Evolutionary conservation across 2,329 filamentous ascomycete genomes (phyloP), one percentile per base, ranked within the genome.

Genomic region (Paracoccidioides brasiliensis): DNA sequence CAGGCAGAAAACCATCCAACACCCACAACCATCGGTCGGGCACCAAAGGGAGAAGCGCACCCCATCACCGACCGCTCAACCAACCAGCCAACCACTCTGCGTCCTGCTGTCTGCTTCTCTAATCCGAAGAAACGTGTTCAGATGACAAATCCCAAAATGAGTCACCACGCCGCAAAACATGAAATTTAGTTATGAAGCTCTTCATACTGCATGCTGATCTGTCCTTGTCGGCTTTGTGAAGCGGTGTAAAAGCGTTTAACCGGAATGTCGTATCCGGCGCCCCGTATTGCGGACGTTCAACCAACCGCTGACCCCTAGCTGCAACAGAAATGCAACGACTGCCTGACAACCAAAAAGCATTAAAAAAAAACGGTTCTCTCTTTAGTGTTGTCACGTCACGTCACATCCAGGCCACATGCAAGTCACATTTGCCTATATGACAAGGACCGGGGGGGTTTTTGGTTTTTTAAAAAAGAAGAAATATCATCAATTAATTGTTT

Each of bases 401-500:
- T 52, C 49, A 52, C 49, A 52, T 40, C 32, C 48, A 51, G 15
- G 15, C 28, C 49, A 42, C 49, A 52, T 52, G 38, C 49, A 42
- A 52, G 49, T 42, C 35, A 52, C 15, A 42, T 15, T 14, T 35
- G 49, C 49, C 35, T 40, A 32, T 32, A n/a, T 37, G 28, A 52
- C 38, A 38, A 28, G 43, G 43, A 45, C 43, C 10, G 22, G 43
- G 43, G 43, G 6, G 14, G n/a, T n/a, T n/a, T 12, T 14, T 9
- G 5, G 3, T 12, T 28, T 30, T 28, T 9, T 10, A 30, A 48
- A 4, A 37, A 8, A 37, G 32, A 37, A 50, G 14, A 7, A 50
- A 15, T 9, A n/a, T 15, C 8, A n/a, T 22, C n/a, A 14, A n/a
- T 33, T n/a, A 12, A 14, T 7, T 28, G 10, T 15, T 1, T 9